Evolutionary conservation across 2,329 filamentous ascomycete genomes (phyloP).

Genomic region (Cytospora leucostoma): DNA sequence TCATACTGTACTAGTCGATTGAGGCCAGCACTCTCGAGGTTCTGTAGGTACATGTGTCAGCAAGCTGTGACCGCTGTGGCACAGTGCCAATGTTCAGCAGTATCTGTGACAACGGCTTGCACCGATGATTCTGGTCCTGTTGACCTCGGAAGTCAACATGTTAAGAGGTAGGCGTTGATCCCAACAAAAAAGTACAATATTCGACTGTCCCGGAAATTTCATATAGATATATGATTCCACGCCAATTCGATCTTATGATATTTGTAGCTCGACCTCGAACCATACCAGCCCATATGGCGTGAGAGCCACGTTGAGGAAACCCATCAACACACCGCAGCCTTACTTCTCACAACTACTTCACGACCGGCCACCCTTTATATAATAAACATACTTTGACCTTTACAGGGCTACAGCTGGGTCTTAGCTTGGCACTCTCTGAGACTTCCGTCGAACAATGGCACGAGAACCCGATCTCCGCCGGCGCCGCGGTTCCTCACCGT

Average conservation of each 20-base stretch:
- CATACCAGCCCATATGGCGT: background rate
- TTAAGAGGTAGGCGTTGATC: slow-evolving; percentile 15
- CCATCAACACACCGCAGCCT: background rate
- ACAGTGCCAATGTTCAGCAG: slow-evolving; percentile 16
- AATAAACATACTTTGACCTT: too few relatives aligned
- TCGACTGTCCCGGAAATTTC: background rate
- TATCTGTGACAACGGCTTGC: background rate
- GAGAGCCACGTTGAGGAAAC: background rate
- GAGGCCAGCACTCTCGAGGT: background rate
- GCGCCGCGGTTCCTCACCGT: slow-evolving; percentile 16
- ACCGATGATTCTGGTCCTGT: slow-evolving; percentile 8
- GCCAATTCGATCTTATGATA: background rate
- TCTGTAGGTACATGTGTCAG: background rate
- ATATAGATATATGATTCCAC: slow-evolving; percentile 4
- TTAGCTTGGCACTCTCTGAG: background rate
- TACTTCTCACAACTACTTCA: background rate
- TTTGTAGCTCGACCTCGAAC: background rate
- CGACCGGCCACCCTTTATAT: background rate
- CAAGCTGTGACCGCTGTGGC: background rate
- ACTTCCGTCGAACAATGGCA: background rate
- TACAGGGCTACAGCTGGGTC: too few relatives aligned
- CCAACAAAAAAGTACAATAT: slow-evolving; percentile 21
- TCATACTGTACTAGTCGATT: background rate
- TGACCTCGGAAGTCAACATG: slow-evolving; percentile 24
- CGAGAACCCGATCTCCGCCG: slow-evolving; percentile 9